These are phyloP conservation scores for Syzygium aqueum DNA, from an alignment of 345 rosid species.

Conservation along the genomic window DNA sequence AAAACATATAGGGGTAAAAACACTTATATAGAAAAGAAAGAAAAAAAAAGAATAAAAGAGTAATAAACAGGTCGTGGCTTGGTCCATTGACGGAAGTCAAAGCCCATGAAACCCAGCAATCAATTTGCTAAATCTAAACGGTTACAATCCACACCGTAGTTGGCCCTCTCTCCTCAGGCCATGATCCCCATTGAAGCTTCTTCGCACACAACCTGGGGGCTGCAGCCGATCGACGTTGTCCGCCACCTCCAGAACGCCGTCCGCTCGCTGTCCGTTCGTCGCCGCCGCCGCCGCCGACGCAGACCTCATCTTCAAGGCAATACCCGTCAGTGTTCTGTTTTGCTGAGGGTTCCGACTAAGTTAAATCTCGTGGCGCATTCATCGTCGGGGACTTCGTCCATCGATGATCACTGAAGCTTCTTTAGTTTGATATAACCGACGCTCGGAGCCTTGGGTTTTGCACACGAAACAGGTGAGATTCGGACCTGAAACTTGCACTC, in stretches of 20 bases:
- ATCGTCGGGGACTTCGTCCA: neutral
- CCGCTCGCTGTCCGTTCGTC: neutral
- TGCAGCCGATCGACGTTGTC: neutral
- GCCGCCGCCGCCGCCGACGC: neutral
- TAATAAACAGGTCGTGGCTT: no score
- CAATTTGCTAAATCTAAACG: no score
- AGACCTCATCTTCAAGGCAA: neutral
- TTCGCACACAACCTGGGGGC: neutral
- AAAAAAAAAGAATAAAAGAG: no score
- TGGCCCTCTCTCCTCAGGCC: neutral
- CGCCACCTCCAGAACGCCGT: neutral
- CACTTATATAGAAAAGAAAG: no score
- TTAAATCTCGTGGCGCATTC: neutral
- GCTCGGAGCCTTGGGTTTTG: no score
- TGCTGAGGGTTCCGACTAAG: neutral
- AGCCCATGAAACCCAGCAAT: no score
- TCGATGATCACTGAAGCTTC: neutral
- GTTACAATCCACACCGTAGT: no score
- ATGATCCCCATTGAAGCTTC: neutral
- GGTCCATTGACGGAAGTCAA: no score
- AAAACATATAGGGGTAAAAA: no score
- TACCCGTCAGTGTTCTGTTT: neutral
- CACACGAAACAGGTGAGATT: neutral
- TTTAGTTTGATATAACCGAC: neutral
- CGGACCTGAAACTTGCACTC: no score